A percentile compares a stretch with the other conserved stretches of the same genome.
Evolutionary conservation across 1,284 basidiomycete genomes (phyloP).

Genomic region (Cryptococcus amylolentus): DNA sequence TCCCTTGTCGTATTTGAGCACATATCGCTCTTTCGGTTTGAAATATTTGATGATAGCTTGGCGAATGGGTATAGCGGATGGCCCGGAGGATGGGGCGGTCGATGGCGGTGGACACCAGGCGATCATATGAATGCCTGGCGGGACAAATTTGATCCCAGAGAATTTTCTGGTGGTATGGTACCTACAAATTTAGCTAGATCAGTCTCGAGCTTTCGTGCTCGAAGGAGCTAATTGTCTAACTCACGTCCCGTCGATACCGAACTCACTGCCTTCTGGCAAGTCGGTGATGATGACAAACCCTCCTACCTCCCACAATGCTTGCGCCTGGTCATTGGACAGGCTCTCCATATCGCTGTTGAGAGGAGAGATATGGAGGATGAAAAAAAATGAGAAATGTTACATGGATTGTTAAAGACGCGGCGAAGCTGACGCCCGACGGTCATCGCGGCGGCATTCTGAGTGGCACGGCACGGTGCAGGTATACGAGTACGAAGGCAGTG

Average conservation of each 20-base stretch:
- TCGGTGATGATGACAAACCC: slow-evolving; percentile 44
- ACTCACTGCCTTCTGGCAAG: slow-evolving; percentile 41
- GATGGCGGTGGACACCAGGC: slow-evolving; percentile 29
- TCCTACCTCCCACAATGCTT: slow-evolving; percentile 46
- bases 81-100: slow-evolving; percentile 8
- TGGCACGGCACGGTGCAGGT: no score
- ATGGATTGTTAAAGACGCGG: background rate
- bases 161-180: slow-evolving; percentile 34
- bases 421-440: no score
- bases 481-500: no score
- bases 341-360: slow-evolving; percentile 13
- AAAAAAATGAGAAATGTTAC: background rate
- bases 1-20: slow-evolving; percentile 27
- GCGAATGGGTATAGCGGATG: slow-evolving; percentile 31
- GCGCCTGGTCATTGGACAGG: slow-evolving; percentile 41
- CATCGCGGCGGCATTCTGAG: no score
- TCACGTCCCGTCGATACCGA: slow-evolving; percentile 48
- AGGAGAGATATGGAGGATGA: background rate
- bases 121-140: slow-evolving; percentile 46
- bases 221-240: slow-evolving; percentile 6
- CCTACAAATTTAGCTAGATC: slow-evolving; percentile 15
- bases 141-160: slow-evolving; percentile 47
- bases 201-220: background rate
- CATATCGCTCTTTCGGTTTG: slow-evolving; percentile 26
- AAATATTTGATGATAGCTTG: slow-evolving; percentile 27